phyloP scores from a whole-genome alignment of 768 basidiomycete genomes.

The Tubosaeta brunneosetosa region DNA sequence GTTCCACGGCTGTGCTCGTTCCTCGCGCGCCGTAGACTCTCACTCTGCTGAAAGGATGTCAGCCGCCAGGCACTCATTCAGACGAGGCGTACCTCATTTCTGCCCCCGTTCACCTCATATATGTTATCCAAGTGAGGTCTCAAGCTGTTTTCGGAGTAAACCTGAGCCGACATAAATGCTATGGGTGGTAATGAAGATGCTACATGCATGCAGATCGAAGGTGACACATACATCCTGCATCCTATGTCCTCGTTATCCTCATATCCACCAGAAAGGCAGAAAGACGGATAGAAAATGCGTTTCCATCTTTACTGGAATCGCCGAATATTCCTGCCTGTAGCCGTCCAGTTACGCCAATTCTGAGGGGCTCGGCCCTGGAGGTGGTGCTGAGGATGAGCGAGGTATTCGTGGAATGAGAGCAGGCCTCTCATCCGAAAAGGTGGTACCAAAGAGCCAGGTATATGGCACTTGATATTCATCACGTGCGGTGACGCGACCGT shows the following conservation, averaged over 20 bases:
- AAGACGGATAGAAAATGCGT: slow-evolving; percentile 34
- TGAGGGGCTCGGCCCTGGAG: slow-evolving; percentile 18
- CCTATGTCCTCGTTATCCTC: slow-evolving; percentile 38
- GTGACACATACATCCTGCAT: slow-evolving; percentile 31
- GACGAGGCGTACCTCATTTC: slow-evolving; percentile 9
- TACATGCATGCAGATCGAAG: not conserved
- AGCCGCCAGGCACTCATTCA: not conserved
- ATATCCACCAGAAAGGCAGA: slow-evolving; percentile 38
- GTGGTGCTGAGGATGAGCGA: not conserved
- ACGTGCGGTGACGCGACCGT: too few relatives aligned
- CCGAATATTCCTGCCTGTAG: slow-evolving; percentile 39
- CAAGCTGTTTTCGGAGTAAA: not conserved
- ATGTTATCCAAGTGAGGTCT: not conserved
- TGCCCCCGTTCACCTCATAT: slow-evolving; percentile 23
- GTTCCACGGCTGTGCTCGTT: too few relatives aligned
- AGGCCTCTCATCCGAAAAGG: slow-evolving; percentile 18
- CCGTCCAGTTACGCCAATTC: slow-evolving; percentile 32
- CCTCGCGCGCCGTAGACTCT: too few relatives aligned
- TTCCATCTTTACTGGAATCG: slow-evolving; percentile 16
- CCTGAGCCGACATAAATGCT: slow-evolving; percentile 35
- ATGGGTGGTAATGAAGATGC: slow-evolving; percentile 1
- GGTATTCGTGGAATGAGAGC: not conserved
- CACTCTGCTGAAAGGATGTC: slow-evolving; percentile 9
- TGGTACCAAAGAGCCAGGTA: slow-evolving; percentile 19
- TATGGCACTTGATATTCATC: slow-evolving; percentile 16